Percentiles rank a stretch among this genome's conserved stretches.
phyloP scores from a whole-genome alignment of 164 flowering plant genomes.

The Euptelea pleiosperma region DNA sequence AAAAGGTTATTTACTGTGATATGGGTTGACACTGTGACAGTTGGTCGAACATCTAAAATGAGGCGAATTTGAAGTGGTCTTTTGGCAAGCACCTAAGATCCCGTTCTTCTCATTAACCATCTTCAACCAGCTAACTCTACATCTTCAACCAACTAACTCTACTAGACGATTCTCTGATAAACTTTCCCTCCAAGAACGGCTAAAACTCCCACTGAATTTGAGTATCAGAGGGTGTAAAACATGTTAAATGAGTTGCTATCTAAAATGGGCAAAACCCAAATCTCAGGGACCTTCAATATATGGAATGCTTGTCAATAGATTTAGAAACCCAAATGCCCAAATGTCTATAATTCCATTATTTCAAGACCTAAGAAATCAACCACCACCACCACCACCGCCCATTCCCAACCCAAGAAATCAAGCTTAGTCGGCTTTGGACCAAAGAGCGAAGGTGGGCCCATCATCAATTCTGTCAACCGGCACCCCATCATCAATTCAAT shows the following conservation, averaged over 20 bases:
- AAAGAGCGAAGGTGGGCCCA: conserved; percentile 53
- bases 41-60: conserved; percentile 49
- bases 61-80: conserved; percentile 17
- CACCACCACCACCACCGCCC: conserved; percentile 50
- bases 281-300: neutral
- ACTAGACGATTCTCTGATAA: conserved; percentile 24
- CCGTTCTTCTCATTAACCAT: conserved; percentile 33
- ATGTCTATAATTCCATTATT: conserved; percentile 8
- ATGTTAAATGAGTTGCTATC: conserved; percentile 49
- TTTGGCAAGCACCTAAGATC: conserved; percentile 28
- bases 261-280: conserved; percentile 9
- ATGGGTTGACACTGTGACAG: conserved; percentile 46
- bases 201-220: conserved; percentile 36
- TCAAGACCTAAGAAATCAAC: no score
- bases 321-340: conserved; percentile 4
- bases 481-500: no score
- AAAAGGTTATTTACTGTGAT: conserved; percentile 64
- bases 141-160: no score
- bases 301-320: neutral
- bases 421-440: conserved; percentile 67
- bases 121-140: conserved; percentile 31
- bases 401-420: conserved; percentile 74
- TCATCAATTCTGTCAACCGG: conserved; percentile 64
- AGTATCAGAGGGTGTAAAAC: conserved; percentile 42
- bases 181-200: conserved; percentile 49